Evolutionary conservation across 768 basidiomycete genomes (phyloP).

Genomic region (Tricholoma furcatifolium): DNA sequence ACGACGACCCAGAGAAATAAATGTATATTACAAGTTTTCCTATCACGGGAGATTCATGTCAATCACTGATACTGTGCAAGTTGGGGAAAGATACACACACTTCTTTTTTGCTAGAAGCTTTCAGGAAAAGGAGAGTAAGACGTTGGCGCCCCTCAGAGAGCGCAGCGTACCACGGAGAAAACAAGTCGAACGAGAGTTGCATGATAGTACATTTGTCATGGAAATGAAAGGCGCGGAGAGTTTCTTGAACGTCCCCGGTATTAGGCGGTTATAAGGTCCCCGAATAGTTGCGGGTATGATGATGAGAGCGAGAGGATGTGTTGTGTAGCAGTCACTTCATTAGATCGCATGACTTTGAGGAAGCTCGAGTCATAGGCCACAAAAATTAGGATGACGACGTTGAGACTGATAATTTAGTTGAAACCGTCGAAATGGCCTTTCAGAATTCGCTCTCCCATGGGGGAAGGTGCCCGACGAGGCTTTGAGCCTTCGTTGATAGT

Average conservation of each 20-base stretch:
- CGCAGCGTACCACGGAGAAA: slow-evolving; percentile 2
- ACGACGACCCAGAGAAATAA: background rate
- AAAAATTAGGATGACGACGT: slow-evolving; percentile 9
- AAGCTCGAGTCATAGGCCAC: slow-evolving; percentile 4
- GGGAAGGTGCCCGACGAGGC: slow-evolving; percentile 71
- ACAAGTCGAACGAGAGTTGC: background rate
- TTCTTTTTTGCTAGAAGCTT: background rate
- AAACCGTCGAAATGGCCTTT: slow-evolving; percentile 93
- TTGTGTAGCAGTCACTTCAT: slow-evolving; percentile 1
- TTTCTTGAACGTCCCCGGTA: background rate
- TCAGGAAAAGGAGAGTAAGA: slow-evolving; percentile 5
- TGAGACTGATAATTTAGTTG: slow-evolving; percentile 44
- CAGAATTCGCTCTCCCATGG: slow-evolving; percentile 89
- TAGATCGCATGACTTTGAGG: slow-evolving; percentile 11
- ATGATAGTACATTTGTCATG: slow-evolving; percentile 6
- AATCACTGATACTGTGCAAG: too few species aligned
- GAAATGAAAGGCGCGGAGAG: background rate
- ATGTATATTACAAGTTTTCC: background rate
- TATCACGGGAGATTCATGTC: too few species aligned
- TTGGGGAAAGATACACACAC: background rate
- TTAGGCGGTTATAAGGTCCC: slow-evolving; percentile 20
- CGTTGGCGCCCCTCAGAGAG: background rate
- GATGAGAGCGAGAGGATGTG: slow-evolving; percentile 22
- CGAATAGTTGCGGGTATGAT: slow-evolving; percentile 39
- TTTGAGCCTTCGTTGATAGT: slow-evolving; percentile 51